Base-by-base conservation (phyloP, 768 basidiomycete species). In the Auriculariales sp. region DNA sequence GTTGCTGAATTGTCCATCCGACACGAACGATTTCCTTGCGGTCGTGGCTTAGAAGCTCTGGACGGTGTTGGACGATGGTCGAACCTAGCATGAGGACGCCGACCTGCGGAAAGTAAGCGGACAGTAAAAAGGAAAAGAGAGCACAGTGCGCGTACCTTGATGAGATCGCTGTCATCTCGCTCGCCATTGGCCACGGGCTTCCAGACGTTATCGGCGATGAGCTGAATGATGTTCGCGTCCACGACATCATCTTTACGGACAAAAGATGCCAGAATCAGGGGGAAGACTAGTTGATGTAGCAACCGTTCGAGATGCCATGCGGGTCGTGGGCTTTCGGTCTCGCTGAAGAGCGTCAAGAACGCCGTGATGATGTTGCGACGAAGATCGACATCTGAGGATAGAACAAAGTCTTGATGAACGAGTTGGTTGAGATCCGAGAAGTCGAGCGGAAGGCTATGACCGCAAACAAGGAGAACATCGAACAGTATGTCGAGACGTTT, bases 21-120 rank as follows among this genome's bases (percentile, higher is more conserved):
- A 85, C 84, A 62, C 84, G 87, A 68, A 97, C 92, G 56, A 98
- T 80, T 52, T 93, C 88, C 62, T 92, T 97, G 64, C 85, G 79
- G 31, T 76, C 78, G 39, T 89, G 83, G 52, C 78, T 78, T 35
- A 95, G 71, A n/a, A 88, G 64, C n/a, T 77, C 68, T 2, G 81
- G 74, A 55, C 89, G 92, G 57, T 83, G 73, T 52, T 93, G 85
- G 3, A 98, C 83, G 53, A 99, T 73, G 29, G 90, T 71, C 0
- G 84, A 90, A 4, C 93, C 91, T 59, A 98, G 68, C 57, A 93
- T 83, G 33, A 97, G 71, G 15, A 95, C 72, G 63, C 98, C 95
- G 52, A 97, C 86, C 57, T 83, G 83, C 64, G 93, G 84, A 54
- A 78, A 73, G 59, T 98, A 94, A 51, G 93, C 90, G n/a, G n/a